Conservation (phyloP, 2,329 filamentous ascomycete species). For the Chaetomiaceae sp. region DNA sequence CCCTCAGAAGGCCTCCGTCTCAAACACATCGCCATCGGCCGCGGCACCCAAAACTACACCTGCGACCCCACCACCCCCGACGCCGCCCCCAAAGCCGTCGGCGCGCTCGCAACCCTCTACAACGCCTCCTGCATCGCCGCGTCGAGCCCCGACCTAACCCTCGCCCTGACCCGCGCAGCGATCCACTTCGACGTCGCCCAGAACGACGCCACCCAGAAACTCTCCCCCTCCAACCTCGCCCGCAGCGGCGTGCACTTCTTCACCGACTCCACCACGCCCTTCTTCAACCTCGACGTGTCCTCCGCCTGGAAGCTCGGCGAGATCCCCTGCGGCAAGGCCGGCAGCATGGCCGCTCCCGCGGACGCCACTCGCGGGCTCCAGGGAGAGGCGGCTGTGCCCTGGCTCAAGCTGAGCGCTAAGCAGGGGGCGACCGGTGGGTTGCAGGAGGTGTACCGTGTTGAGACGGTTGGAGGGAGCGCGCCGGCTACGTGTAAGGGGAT, state of each 20-base stretch:
- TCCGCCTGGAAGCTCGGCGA: slow-evolving; percentile 52
- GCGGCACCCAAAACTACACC: slow-evolving; percentile 92
- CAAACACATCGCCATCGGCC: slow-evolving; percentile 77
- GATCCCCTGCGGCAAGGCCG: slow-evolving; percentile 59
- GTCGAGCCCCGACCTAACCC: slow-evolving; percentile 62
- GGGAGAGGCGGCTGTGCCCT: slow-evolving; percentile 68
- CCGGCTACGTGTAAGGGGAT: slow-evolving; percentile 68
- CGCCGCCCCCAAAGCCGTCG: slow-evolving; percentile 58
- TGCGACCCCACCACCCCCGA: slow-evolving; percentile 61
- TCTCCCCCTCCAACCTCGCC: slow-evolving; percentile 56
- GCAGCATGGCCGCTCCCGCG: slow-evolving; percentile 57
- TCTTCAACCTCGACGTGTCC: slow-evolving; percentile 70
- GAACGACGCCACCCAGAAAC: slow-evolving; percentile 31
- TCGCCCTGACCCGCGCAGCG: slow-evolving; percentile 60
- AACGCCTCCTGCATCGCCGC: slow-evolving; percentile 78
- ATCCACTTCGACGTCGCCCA: slow-evolving; percentile 59
- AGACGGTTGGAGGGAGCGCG: slow-evolving; percentile 75
- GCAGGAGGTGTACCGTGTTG: slow-evolving; percentile 75
- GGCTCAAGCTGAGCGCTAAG: slow-evolving; percentile 66
- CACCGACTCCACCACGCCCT: slow-evolving; percentile 62
- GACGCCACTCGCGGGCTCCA: slow-evolving; percentile 55
- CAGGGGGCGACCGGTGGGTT: slow-evolving; percentile 57
- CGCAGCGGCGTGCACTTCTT: slow-evolving; percentile 82
- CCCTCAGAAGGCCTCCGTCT: slow-evolving; percentile 59
- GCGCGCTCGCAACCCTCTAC: slow-evolving; percentile 81